These are phyloP conservation scores for Leucosporidium creatinivorum DNA, from an alignment of 768 basidiomycete genomes.

Conservation along the genomic window DNA sequence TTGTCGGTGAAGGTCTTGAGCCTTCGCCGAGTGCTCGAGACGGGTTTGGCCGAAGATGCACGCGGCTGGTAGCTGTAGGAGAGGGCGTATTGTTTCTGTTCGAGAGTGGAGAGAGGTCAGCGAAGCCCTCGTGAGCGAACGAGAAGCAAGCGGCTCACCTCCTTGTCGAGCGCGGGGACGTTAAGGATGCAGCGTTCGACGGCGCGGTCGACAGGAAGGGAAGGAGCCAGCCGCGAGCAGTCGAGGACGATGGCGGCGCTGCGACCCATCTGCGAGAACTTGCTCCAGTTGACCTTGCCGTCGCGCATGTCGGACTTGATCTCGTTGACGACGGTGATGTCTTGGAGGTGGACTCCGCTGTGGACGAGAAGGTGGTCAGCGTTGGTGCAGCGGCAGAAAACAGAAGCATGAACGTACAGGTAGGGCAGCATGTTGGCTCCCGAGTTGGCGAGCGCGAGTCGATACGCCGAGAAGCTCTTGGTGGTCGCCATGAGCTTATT, in stretches of 20 bases:
- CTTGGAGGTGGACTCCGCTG: conserved; percentile 85
- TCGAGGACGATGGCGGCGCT: conserved; percentile 63
- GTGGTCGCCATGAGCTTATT: conserved; percentile 74
- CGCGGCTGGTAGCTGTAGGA: conserved; percentile 25
- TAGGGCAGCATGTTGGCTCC: conserved; percentile 81
- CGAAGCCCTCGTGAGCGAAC: not conserved
- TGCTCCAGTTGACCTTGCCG: conserved; percentile 88
- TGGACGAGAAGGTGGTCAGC: conserved; percentile 10
- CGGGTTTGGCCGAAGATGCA: not conserved
- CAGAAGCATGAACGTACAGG: conserved; percentile 40
- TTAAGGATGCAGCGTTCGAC: conserved; percentile 31
- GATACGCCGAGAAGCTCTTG: conserved; percentile 82
- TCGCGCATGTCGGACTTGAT: conserved; percentile 65
- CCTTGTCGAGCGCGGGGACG: conserved; percentile 26
- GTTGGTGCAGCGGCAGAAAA: not conserved
- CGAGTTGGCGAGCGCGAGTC: conserved; percentile 74
- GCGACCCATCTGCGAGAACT: conserved; percentile 84
- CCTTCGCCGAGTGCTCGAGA: no score
- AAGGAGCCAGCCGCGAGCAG: conserved; percentile 26
- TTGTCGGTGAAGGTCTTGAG: no score
- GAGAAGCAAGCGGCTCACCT: conserved; percentile 1
- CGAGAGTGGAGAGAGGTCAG: not conserved
- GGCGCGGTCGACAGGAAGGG: conserved; percentile 19
- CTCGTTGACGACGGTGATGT: conserved; percentile 78
- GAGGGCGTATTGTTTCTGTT: conserved; percentile 17